A percentile compares a stretch with the other conserved stretches of the same genome.
phyloP scores from a whole-genome alignment of 2,329 filamentous ascomycete species.

The Diaporthe amygdali region DNA sequence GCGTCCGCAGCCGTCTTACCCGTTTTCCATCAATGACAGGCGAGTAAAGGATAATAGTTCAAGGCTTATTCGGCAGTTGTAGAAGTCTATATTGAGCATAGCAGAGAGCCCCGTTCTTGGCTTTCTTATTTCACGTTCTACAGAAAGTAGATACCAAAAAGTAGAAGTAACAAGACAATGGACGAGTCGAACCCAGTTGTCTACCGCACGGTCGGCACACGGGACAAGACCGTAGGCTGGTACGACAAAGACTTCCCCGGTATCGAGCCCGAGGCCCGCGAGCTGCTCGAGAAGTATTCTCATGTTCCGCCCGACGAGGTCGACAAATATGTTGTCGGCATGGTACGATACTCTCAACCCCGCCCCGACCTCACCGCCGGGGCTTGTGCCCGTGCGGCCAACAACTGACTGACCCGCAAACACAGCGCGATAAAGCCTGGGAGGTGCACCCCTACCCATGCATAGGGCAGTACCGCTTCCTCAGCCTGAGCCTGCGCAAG shows the following conservation, averaged over 20 bases:
- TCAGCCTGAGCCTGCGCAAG: slow-evolving; percentile 40
- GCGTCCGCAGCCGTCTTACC: background rate
- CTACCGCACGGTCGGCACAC: background rate
- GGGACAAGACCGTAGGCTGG: slow-evolving; percentile 16
- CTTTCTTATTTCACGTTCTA: background rate
- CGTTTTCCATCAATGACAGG: background rate
- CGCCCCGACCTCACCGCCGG: background rate
- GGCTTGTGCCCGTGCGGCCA: background rate
- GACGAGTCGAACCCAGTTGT: background rate
- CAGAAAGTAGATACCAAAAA: background rate
- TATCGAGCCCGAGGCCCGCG: slow-evolving; percentile 19
- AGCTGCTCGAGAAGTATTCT: slow-evolving; percentile 31
- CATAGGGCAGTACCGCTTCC: slow-evolving; percentile 44
- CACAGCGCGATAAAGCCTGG: slow-evolving; percentile 42
- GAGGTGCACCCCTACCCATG: slow-evolving; percentile 43
- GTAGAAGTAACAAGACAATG: background rate
- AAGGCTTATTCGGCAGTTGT: background rate
- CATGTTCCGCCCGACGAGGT: slow-evolving; percentile 28
- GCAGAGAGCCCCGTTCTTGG: background rate
- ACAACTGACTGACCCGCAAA: background rate
- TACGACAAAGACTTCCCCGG: background rate
- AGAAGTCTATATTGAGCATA: background rate
- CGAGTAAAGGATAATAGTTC: background rate
- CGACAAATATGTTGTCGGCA: slow-evolving; percentile 29
- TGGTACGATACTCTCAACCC: slow-evolving; percentile 21